phyloP scores from a whole-genome alignment of 495 filamentous ascomycete genomes.

The Xylaria bambusicola region DNA sequence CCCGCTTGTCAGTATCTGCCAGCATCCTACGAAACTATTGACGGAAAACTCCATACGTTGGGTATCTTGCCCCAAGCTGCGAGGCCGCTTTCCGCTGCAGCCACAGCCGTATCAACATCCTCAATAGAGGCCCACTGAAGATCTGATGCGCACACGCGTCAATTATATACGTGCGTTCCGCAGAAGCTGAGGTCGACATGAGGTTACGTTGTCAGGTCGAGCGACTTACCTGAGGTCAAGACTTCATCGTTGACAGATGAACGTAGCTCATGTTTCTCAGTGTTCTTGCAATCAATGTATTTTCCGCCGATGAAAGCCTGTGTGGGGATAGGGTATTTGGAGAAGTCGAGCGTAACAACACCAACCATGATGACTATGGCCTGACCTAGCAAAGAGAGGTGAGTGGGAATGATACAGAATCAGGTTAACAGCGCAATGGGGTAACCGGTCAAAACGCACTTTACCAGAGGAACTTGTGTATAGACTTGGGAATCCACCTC shows the following conservation, averaged over 20 bases:
- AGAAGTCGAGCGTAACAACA: conserved; percentile 10
- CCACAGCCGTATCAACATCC: conserved; percentile 60
- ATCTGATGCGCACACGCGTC: neutral
- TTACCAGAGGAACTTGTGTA: too few relatives aligned
- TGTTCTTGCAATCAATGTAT: neutral
- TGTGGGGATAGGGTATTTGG: conserved; percentile 11
- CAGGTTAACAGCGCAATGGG: neutral
- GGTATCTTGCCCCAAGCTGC: conserved; percentile 55
- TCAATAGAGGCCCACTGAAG: conserved; percentile 22
- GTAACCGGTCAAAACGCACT: too few relatives aligned
- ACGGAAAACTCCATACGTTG: neutral
- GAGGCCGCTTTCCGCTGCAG: conserved; percentile 60
- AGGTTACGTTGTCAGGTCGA: neutral
- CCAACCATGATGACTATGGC: neutral
- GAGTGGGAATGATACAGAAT: neutral
- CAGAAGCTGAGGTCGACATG: neutral
- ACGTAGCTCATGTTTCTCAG: conserved; percentile 8
- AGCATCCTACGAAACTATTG: neutral
- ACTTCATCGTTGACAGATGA: conserved; percentile 15
- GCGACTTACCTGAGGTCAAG: conserved; percentile 10
- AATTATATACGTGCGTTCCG: neutral
- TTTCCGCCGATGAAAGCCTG: conserved; percentile 12
- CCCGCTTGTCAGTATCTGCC: neutral
- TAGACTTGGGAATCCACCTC: too few relatives aligned
- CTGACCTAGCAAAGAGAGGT: neutral